phyloP scores from a whole-genome alignment of 202 grass and related monocot species.

The Panicum hallii region DNA sequence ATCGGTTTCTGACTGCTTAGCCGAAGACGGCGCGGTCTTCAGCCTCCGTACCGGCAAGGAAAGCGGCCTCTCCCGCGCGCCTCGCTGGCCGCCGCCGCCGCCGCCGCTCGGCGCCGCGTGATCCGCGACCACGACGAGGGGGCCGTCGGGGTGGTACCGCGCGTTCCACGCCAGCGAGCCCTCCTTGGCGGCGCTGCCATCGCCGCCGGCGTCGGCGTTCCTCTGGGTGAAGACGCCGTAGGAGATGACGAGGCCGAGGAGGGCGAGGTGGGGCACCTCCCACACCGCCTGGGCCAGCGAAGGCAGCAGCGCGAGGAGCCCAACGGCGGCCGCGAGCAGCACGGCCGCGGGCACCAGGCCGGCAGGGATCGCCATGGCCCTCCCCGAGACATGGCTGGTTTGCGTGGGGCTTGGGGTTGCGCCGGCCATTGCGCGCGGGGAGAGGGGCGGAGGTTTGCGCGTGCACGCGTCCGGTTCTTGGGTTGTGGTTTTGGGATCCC shows the following conservation, averaged over 20 bases:
- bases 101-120: constrained; percentile 31
- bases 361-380: constrained; percentile 6
- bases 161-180: constrained; percentile 63
- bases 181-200: constrained; percentile 25
- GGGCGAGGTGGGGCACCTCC: constrained; percentile 84
- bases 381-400: background rate
- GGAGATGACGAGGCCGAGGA: constrained; percentile 83
- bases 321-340: constrained; percentile 59
- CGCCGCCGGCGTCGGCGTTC: constrained; percentile 1
- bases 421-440: constrained; percentile 41
- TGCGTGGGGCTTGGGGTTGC: constrained; percentile 9
- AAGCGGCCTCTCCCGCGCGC: constrained; percentile 48
- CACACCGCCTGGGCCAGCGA: constrained; percentile 70
- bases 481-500: constrained; percentile 41
- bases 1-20: constrained; percentile 29
- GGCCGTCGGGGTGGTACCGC: constrained; percentile 57
- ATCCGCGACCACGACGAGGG: constrained; percentile 67
- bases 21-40: constrained; percentile 33
- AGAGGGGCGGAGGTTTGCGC: background rate
- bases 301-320: constrained; percentile 62
- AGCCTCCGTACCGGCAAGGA: constrained; percentile 78
- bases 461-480: constrained; percentile 4
- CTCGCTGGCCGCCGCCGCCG: constrained; percentile 13
- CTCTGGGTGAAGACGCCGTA: constrained; percentile 80
- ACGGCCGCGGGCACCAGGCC: constrained; percentile 58